Evolutionary conservation across 495 filamentous ascomycete species (phyloP), one percentile per base, ranked within the genome.

Genomic region (Cairneyella variabilis): DNA sequence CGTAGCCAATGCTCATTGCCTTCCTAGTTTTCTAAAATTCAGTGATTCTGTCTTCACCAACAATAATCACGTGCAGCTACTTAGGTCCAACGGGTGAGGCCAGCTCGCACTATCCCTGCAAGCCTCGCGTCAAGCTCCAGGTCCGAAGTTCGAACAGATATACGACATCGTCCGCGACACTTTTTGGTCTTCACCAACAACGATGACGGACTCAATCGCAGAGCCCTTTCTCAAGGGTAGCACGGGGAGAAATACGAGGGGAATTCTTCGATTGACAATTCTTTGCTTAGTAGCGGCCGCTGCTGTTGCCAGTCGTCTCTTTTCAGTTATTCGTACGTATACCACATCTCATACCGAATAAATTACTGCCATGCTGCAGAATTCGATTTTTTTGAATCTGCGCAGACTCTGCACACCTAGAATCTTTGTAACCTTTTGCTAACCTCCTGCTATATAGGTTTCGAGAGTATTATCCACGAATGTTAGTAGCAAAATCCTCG

Each of bases 381-480:
- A 32, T 39, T 43, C 6, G 21, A n/a, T 28, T 2, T 22, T 28
- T 5, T 10, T 0, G 3, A 4, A 5, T 17, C 16, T 14, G 20
- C 12, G 21, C 10, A 16, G 14, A 3, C 7, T 5, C 28, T 45
- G 32, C 22, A 16, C 16, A 28, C 27, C 36, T n/a, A 21, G 0
- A 18, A 45, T 23, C 12, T 4, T 20, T 54, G 7, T 36, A 20
- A 22, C 20, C n/a, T 16, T 51, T n/a, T 56, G 40, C 46, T 42
- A 43, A 64, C 42, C 27, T 42, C 8, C 10, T 30, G 55, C 28
- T n/a, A 55, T 44, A 91, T 44, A 92, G 89, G 95, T 38, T 99
- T 99, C 64, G 95, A 99, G 73, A 96, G 91, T 72, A 97, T 99
- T 67, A 99, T 99, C 67, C 93, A 97, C 74, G 93, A 98, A 80